These are phyloP conservation scores for Verticillium isaacii DNA, from an alignment of 2,329 filamentous ascomycete species.

Conservation along the genomic window DNA sequence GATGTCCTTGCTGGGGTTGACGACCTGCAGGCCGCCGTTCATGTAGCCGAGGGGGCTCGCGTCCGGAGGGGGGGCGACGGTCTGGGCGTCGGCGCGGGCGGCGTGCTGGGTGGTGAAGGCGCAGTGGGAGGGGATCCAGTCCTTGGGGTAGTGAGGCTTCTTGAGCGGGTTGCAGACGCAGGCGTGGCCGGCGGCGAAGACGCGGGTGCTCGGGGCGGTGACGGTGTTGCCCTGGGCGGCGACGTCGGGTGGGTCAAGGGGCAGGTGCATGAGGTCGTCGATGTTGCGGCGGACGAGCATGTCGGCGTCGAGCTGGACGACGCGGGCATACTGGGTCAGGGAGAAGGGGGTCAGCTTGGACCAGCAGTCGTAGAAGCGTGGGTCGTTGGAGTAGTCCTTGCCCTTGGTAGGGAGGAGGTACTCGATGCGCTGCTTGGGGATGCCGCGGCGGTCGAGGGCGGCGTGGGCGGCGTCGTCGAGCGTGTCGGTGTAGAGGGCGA, in stretches of 20 bases:
- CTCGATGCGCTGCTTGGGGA: constrained; percentile 64
- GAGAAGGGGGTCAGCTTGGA: constrained; percentile 65
- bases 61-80: constrained; percentile 35
- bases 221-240: not conserved
- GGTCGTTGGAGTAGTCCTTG: constrained; percentile 67
- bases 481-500: constrained; percentile 77
- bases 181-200: constrained; percentile 80
- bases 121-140: constrained; percentile 60
- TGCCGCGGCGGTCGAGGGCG: constrained; percentile 64
- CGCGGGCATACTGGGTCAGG: constrained; percentile 68
- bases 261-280: constrained; percentile 86
- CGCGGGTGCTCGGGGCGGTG: constrained; percentile 44
- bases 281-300: constrained; percentile 58
- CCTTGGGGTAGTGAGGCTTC: constrained; percentile 70
- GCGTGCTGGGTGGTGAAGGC: constrained; percentile 52
- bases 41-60: constrained; percentile 43
- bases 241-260: constrained; percentile 52
- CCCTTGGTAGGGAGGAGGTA: constrained; percentile 66
- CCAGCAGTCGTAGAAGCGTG: constrained; percentile 88
- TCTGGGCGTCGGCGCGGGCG: constrained; percentile 41
- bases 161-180: constrained; percentile 81
- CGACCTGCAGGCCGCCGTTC: constrained; percentile 54
- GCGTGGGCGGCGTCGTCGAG: constrained; percentile 65
- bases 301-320: constrained; percentile 68
- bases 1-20: constrained; percentile 43